These are phyloP conservation scores for Colletotrichum salicis DNA, from an alignment of 2,329 filamentous ascomycete genomes.

Conservation along the genomic window DNA sequence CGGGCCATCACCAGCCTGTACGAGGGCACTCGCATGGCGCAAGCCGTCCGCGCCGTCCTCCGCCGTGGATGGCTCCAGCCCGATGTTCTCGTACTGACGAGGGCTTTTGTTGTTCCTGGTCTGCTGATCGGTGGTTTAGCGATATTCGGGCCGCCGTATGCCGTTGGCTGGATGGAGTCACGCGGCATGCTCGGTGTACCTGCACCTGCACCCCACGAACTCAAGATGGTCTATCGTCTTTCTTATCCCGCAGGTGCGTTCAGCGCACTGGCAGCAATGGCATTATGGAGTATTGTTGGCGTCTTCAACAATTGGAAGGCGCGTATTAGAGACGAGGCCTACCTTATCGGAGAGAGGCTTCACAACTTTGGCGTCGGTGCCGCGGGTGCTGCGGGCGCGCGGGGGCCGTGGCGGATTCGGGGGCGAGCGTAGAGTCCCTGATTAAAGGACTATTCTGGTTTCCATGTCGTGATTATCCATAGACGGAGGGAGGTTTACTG, in stretches of 20 bases:
- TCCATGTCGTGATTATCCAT: background rate
- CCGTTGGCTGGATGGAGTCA: constrained; percentile 37
- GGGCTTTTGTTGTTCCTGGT: constrained; percentile 85
- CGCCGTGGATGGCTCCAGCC: constrained; percentile 82
- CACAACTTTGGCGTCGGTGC: constrained; percentile 83
- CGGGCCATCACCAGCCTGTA: constrained; percentile 76
- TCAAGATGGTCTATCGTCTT: constrained; percentile 58
- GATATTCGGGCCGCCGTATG: constrained; percentile 66
- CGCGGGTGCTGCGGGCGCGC: constrained; percentile 48
- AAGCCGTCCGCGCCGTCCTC: constrained; percentile 79
- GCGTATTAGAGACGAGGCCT: constrained; percentile 91
- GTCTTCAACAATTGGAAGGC: constrained; percentile 81
- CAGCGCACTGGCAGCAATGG: constrained; percentile 51
- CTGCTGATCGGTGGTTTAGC: constrained; percentile 69
- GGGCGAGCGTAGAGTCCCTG: constrained; percentile 42
- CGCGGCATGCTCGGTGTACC: constrained; percentile 27
- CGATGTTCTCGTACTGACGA: constrained; percentile 80
- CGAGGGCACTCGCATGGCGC: constrained; percentile 75
- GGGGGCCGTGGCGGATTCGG: constrained; percentile 50
- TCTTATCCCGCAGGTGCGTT: constrained; percentile 77
- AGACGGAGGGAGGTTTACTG: background rate
- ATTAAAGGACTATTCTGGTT: background rate
- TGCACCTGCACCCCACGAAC: constrained; percentile 36
- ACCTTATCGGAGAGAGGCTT: constrained; percentile 91
- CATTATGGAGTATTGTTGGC: constrained; percentile 63